Evolutionary conservation across 2,329 filamentous ascomycete species (phyloP), one percentile per base, ranked within the genome.

Genomic region (Penicillium decumbens): DNA sequence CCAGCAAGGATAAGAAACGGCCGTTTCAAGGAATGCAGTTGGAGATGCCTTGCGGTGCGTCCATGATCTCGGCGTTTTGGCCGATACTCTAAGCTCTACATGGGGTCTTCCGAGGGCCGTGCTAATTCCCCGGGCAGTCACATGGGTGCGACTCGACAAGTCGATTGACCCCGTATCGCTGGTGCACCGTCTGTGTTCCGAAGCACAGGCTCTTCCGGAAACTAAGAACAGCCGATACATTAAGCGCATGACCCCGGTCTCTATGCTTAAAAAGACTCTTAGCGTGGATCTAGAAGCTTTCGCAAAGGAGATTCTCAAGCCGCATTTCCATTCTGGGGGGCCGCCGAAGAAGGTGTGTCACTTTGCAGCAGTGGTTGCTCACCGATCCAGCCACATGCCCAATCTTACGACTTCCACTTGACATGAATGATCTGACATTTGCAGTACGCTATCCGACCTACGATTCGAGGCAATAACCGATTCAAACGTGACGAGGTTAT

Each of bases 381-480:
- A 29, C 45, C 13, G n/a, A 43, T 45, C n/a, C 18, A 13, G 45
- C 45, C 28, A 39, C 13, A 18, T 33, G 30, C 47, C 27, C 27
- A 32, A 49, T 25, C 13, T 39, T 39, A 7, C 20, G 27, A 39
- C 33, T 41, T 27, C 37, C 35, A 25, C 20, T 8, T 33, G 33
- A 24, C 37, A 18, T 32, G 33, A 41, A 45, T 49, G 20, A 54
- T 35, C 20, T 47, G 23, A 20, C 30, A 24, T 35, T 32, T 15
- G 46, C 65, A 84, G 79, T 85, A 82, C 58, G 82, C 82, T 5
- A 84, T 85, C 54, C 76, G 82, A 10, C 77, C 82, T 28, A 80
- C 76, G 2, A 75, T 84, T 42, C 76, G 82, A 41, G 81, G 82
- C 57, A 80, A 84, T 62, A 77, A 75, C 47, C 74, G 77, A 45